Evolutionary conservation across 345 rosid species (phyloP).

Genomic region (Euphorbia peplus): DNA sequence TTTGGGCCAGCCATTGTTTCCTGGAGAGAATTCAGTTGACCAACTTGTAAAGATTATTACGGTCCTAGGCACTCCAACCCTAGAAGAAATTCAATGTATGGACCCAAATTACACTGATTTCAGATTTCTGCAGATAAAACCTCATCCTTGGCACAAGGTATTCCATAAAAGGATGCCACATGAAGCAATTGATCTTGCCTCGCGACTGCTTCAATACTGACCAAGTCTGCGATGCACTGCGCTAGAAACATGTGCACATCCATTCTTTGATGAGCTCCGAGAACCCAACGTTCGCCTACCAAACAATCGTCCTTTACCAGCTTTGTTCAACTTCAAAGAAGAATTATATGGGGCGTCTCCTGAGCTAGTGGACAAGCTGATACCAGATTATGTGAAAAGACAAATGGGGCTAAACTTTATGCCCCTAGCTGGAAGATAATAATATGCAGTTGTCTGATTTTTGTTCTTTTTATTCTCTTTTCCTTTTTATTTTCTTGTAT

Average conservation of each 20-base stretch:
- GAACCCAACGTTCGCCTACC: slow-evolving; percentile 34
- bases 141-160: slow-evolving; percentile 41
- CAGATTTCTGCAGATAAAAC: slow-evolving; percentile 36
- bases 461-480: slow-evolving; percentile 7
- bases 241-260: slow-evolving; percentile 38
- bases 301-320: slow-evolving; percentile 30
- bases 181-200: slow-evolving; percentile 37
- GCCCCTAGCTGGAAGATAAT: slow-evolving; percentile 63
- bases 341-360: slow-evolving; percentile 72
- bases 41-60: slow-evolving; percentile 37
- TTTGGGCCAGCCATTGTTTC: slow-evolving; percentile 35
- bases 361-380: slow-evolving; percentile 77
- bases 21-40: slow-evolving; percentile 37
- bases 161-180: slow-evolving; percentile 39
- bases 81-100: slow-evolving; percentile 40
- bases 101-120: slow-evolving; percentile 37
- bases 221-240: slow-evolving; percentile 38
- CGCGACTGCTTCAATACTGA: slow-evolving; percentile 32
- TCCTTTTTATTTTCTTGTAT: slow-evolving; percentile 12
- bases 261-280: slow-evolving; percentile 39
- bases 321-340: slow-evolving; percentile 42
- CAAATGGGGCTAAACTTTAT: slow-evolving; percentile 70
- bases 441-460: slow-evolving; percentile 20
- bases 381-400: slow-evolving; percentile 78
- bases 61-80: slow-evolving; percentile 39